A percentile compares a stretch with the other conserved stretches of the same genome.
phyloP scores from a whole-genome alignment of 352 stramenopile species.

The Phytophthora tentaculata region DNA sequence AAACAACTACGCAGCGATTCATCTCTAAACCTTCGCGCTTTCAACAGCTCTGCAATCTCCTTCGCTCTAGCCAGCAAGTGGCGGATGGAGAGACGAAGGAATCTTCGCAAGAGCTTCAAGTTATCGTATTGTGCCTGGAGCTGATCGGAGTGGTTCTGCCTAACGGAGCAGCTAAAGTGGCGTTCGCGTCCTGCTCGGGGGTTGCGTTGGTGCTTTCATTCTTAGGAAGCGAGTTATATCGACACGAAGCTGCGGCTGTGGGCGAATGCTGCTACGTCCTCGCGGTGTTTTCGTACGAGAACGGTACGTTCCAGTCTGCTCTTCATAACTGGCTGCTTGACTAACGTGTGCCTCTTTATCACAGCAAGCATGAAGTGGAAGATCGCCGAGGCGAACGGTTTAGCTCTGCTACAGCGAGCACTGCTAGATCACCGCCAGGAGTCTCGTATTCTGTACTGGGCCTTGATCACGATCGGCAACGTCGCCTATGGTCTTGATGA shows the following conservation, averaged over 20 bases:
- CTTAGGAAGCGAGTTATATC: conserved; percentile 37
- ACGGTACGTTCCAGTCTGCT: conserved; percentile 45
- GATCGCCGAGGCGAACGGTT: conserved; percentile 43
- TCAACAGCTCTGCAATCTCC: conserved; percentile 31
- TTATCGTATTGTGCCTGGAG: conserved; percentile 29
- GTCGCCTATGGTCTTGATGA: conserved; percentile 49
- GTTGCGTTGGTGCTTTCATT: conserved; percentile 40
- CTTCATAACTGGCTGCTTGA: neutral
- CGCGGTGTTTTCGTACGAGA: conserved; percentile 60
- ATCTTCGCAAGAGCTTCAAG: conserved; percentile 9
- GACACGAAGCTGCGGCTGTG: conserved; percentile 37
- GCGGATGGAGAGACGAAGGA: conserved; percentile 22
- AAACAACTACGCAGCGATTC: conserved; percentile 33
- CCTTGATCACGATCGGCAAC: conserved; percentile 58
- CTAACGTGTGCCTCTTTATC: neutral
- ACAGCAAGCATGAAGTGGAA: conserved; percentile 44
- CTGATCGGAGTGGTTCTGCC: conserved; percentile 33
- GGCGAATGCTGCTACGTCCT: conserved; percentile 63
- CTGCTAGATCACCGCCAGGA: conserved; percentile 46
- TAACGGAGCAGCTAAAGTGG: conserved; percentile 47
- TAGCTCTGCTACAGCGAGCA: conserved; percentile 46
- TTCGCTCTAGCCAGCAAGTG: conserved; percentile 15
- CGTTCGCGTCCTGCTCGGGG: conserved; percentile 35
- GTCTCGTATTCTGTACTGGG: conserved; percentile 63
- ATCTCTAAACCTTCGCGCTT: conserved; percentile 31